Base-by-base conservation (phyloP, 1,284 basidiomycete genomes). In the Ceratobasidium sp. region DNA sequence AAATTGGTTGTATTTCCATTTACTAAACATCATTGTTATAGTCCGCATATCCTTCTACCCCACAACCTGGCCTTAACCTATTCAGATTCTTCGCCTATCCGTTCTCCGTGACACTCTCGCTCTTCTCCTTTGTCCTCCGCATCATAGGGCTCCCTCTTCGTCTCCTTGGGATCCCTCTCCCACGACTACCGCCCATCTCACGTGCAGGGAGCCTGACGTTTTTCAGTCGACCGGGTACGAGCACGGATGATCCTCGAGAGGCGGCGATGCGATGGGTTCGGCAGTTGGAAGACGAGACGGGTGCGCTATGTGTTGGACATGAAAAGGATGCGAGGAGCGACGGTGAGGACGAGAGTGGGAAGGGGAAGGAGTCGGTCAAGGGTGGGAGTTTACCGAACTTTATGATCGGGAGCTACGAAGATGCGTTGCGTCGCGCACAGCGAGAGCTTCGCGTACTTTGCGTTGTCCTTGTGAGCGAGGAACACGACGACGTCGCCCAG, bases 401-500 rank as follows among this genome's bases (percentile, higher is more conserved):
- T 85, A 91, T 89, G 70, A 84, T 93, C 3, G 93, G 93, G 0
- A 88, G 91, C n/a, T 98, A 99, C 83, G 94, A 97, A 80, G 90
- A 93, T 7, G 93, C 93, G 57, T 85, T 97, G 78, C 88, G 90
- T 65, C 83, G 84, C 20, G 93, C 94, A 78, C 90, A 95, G 83
- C 89, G 87, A 70, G 92, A 97, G 64, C 86, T 90, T 33, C 90
- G 90, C 83, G 88, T 98, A 64, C 92, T 93, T 0, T 93, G 94
- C 81, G 89, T 97, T 0, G 85, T 98, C 0, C 87, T 99, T n/a
- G 92, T 96, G 66, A 96, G 94, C 82, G 91, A 91, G 50, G 96
- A 98, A 82, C 96, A 99, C 81, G 95, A 97, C 82, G 92, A 97
- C 81, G 93, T 93, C 54, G 87, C 91, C 0, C 91, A 92, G 80